Conservation (phyloP, 495 filamentous ascomycete genomes). For the Cryomyces antarcticus region DNA sequence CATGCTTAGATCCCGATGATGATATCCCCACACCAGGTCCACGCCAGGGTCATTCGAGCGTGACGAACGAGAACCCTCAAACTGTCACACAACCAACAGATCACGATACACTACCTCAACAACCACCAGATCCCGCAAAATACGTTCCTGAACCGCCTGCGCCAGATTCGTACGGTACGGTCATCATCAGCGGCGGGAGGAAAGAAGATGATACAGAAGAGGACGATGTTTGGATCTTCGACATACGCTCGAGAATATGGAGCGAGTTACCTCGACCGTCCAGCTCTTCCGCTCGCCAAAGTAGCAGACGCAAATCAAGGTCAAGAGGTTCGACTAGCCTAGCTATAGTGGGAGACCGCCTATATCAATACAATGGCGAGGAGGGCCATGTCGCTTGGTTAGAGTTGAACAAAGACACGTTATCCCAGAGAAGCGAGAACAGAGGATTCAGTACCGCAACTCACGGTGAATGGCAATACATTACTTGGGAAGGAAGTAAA, state of each 20-base stretch:
- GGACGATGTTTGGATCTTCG: conserved; percentile 16
- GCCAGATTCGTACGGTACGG: conserved; percentile 13
- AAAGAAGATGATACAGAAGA: neutral
- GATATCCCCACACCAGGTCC: conserved; percentile 20
- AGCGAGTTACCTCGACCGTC: conserved; percentile 6
- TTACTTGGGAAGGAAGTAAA: neutral
- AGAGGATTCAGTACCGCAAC: neutral
- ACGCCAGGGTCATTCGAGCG: conserved; percentile 6
- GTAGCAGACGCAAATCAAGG: no score
- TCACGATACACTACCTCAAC: conserved; percentile 9
- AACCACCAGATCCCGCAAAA: conserved; percentile 12
- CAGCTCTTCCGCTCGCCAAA: neutral
- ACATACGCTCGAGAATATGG: conserved; percentile 14
- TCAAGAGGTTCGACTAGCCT: neutral
- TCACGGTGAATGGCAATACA: conserved; percentile 2
- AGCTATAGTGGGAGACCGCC: neutral
- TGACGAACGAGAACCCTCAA: neutral
- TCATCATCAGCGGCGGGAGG: conserved; percentile 15
- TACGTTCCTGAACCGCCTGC: conserved; percentile 15
- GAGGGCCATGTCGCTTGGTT: conserved; percentile 2
- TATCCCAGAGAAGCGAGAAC: neutral
- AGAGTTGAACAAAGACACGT: conserved; percentile 1
- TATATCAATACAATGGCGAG: neutral
- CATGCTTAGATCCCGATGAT: conserved; percentile 28
- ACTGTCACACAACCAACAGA: conserved; percentile 1